Percentiles rank a stretch among this genome's conserved stretches.
These are phyloP conservation scores for Botrytis aclada DNA, from an alignment of 2,329 filamentous ascomycete species.

Conservation along the genomic window DNA sequence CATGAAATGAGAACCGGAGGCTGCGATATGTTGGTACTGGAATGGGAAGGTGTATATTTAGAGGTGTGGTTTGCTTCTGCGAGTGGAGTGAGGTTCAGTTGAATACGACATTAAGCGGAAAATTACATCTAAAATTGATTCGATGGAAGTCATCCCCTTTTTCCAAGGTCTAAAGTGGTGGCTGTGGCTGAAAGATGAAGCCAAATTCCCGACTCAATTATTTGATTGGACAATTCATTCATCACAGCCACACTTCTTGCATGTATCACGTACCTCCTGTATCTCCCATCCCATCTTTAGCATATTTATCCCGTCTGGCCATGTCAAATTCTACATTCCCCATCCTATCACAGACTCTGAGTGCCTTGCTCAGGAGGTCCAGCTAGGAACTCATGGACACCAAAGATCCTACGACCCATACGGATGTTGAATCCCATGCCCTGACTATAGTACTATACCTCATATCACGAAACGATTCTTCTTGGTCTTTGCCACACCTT, in stretches of 20 bases:
- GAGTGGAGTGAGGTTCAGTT: background rate
- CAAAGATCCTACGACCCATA: slow-evolving; percentile 1
- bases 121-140: background rate
- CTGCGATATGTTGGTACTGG: background rate
- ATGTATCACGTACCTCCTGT: background rate
- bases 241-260: slow-evolving; percentile 8
- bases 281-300: slow-evolving; percentile 1
- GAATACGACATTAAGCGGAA: slow-evolving; percentile 3
- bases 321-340: background rate
- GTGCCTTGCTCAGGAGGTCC: background rate
- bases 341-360: background rate
- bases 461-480: slow-evolving; percentile 9
- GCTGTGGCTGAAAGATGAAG: background rate
- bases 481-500: background rate
- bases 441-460: background rate
- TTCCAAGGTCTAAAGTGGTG: background rate
- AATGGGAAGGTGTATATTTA: slow-evolving; percentile 11
- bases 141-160: slow-evolving; percentile 8
- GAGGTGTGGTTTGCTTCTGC: background rate
- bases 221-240: background rate
- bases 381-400: background rate
- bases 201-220: background rate
- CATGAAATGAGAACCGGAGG: background rate
- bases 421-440: slow-evolving; percentile 1
- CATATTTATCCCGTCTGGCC: background rate